Percentiles rank a stretch among this genome's conserved stretches.
Conservation (phyloP, 805 yeast species). For the Metschnikowia matae region DNA sequence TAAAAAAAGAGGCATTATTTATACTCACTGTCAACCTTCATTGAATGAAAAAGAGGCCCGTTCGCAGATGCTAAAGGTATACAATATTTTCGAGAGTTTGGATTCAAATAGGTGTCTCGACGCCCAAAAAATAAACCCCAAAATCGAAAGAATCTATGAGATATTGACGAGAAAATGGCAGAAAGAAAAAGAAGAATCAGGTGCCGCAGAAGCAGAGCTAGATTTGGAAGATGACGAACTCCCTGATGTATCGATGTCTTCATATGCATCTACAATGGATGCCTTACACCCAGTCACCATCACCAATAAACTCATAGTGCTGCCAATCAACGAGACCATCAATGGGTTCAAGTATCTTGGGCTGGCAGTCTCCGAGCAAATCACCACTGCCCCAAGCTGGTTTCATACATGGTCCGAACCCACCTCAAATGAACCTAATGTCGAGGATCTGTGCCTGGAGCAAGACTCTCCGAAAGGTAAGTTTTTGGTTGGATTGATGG, state of each 20-base stretch:
- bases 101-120: slow-evolving; percentile 22
- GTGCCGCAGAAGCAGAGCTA: background rate
- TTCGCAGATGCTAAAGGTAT: slow-evolving; percentile 18
- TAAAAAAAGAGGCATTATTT: slow-evolving; percentile 33
- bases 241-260: background rate
- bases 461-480: slow-evolving; percentile 14
- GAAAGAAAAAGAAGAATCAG: background rate
- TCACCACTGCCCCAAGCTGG: slow-evolving; percentile 14
- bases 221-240: slow-evolving; percentile 6
- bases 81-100: slow-evolving; percentile 31
- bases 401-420: background rate
- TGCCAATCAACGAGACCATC: slow-evolving; percentile 36
- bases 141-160: slow-evolving; percentile 1
- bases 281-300: slow-evolving; percentile 30
- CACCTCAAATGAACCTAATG: background rate
- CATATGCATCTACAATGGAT: background rate
- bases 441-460: slow-evolving; percentile 1
- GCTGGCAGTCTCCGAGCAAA: slow-evolving; percentile 14
- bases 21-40: slow-evolving; percentile 9
- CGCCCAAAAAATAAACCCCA: slow-evolving; percentile 1
- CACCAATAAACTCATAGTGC: slow-evolving; percentile 34
- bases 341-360: slow-evolving; percentile 29
- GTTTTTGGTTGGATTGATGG: slow-evolving; percentile 24
- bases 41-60: background rate
- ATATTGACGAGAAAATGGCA: slow-evolving; percentile 7